Percentiles rank a stretch among this genome's conserved stretches.
These are phyloP conservation scores for Aureoboletus auriporus DNA, from an alignment of 768 basidiomycete genomes.

Conservation along the genomic window DNA sequence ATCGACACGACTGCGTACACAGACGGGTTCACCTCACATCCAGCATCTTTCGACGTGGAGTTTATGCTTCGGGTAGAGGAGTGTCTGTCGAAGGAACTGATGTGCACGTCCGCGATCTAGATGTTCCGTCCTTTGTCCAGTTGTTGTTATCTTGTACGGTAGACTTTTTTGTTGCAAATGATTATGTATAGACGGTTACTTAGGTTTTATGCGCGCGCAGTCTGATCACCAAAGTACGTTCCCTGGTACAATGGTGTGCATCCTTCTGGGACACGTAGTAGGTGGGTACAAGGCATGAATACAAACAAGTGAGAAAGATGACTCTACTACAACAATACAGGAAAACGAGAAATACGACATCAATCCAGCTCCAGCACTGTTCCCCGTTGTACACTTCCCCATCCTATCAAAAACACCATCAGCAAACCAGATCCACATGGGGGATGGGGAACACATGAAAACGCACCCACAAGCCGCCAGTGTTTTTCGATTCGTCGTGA, in stretches of 20 bases:
- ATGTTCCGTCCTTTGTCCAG: too few relatives aligned
- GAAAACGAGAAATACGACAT: neutral
- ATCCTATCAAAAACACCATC: slow-evolving; percentile 34
- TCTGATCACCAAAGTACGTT: too few relatives aligned
- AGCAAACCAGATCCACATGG: neutral
- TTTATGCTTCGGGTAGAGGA: slow-evolving; percentile 44
- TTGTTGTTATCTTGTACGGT: too few relatives aligned
- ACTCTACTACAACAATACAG: too few relatives aligned
- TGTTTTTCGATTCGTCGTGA: slow-evolving; percentile 96
- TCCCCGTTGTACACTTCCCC: slow-evolving; percentile 83
- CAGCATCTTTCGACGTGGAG: slow-evolving; percentile 50
- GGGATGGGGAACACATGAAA: too few relatives aligned
- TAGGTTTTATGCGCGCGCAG: too few relatives aligned
- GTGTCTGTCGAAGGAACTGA: neutral
- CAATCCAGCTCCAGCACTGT: slow-evolving; percentile 78
- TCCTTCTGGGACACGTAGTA: too few relatives aligned
- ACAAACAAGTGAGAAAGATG: too few relatives aligned
- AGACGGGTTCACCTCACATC: slow-evolving; percentile 52
- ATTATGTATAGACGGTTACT: too few relatives aligned
- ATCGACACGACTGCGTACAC: slow-evolving; percentile 56
- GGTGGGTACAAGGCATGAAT: too few relatives aligned
- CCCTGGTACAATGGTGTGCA: too few relatives aligned
- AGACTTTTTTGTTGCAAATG: too few relatives aligned
- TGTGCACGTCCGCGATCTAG: neutral
- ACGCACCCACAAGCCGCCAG: slow-evolving; percentile 88